phyloP scores from a whole-genome alignment of 495 filamentous ascomycete genomes.

The Aspergillus homomorphus region DNA sequence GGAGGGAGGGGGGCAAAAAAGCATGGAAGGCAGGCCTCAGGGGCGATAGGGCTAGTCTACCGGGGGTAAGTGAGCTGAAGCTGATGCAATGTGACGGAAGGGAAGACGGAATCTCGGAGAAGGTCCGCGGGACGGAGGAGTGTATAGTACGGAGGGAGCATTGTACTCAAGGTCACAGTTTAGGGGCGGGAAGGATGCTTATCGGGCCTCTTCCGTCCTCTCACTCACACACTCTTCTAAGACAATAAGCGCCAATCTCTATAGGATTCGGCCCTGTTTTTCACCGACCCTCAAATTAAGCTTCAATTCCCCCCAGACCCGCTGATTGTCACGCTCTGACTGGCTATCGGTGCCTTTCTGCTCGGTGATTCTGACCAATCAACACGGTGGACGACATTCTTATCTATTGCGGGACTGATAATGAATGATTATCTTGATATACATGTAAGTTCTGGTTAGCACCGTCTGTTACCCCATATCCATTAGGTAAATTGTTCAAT shows the following conservation, averaged over 20 bases:
- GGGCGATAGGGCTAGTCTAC: too few species aligned
- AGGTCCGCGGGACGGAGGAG: background rate
- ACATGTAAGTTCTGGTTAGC: background rate
- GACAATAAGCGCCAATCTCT: too few species aligned
- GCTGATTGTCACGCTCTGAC: background rate
- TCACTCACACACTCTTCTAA: too few species aligned
- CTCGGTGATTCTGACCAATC: constrained; percentile 11
- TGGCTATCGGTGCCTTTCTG: constrained; percentile 7
- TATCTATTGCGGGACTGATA: background rate
- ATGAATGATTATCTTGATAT: background rate
- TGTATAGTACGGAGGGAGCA: too few species aligned
- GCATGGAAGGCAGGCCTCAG: too few species aligned
- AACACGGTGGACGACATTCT: background rate
- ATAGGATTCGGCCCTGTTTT: background rate
- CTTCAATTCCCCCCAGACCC: background rate
- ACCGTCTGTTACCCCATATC: constrained; percentile 24
- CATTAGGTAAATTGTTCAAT: constrained; percentile 23
- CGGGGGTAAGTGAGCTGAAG: too few species aligned
- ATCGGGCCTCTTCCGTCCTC: background rate
- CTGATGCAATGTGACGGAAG: too few species aligned
- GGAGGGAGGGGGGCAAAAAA: too few species aligned
- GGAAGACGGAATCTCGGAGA: background rate
- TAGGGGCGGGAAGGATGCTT: background rate
- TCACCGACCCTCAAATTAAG: background rate
- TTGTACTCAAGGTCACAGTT: too few species aligned